These are phyloP conservation scores for Calycina marina DNA, from an alignment of 2,329 filamentous ascomycete genomes.

Conservation along the genomic window DNA sequence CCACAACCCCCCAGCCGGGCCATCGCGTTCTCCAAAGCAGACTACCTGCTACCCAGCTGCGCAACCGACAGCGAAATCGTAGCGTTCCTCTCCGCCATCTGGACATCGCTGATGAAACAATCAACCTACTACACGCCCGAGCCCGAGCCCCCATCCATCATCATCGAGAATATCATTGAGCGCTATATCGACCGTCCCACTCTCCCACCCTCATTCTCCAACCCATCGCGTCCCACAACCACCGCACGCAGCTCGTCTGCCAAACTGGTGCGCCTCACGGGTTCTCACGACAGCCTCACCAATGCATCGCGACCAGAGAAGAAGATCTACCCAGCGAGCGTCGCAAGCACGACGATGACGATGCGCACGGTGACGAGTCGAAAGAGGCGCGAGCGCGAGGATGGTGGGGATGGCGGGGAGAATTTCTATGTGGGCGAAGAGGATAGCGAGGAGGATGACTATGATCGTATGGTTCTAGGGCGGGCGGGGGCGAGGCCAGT, in stretches of 20 bases:
- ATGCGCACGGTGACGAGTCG: constrained; percentile 2
- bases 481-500: constrained; percentile 11
- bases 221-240: constrained; percentile 1
- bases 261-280: constrained; percentile 1
- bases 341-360: constrained; percentile 3
- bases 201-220: constrained; percentile 4
- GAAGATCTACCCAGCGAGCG: constrained; percentile 6
- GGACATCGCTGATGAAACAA: constrained; percentile 32
- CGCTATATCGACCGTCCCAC: constrained; percentile 4
- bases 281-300: not conserved
- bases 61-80: constrained; percentile 39
- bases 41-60: constrained; percentile 40
- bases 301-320: not conserved
- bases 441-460: constrained; percentile 22
- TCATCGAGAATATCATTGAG: constrained; percentile 3
- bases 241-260: constrained; percentile 3
- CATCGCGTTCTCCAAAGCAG: constrained; percentile 32
- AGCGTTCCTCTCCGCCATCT: constrained; percentile 37
- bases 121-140: constrained; percentile 33
- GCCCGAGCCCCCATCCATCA: constrained; percentile 10
- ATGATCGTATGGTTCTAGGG: constrained; percentile 21
- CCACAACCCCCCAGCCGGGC: constrained; percentile 12
- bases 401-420: constrained; percentile 15
- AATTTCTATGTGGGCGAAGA: constrained; percentile 21
- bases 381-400: constrained; percentile 1